phyloP scores from a whole-genome alignment of 495 filamentous ascomycete genomes.

The Staphylotrichum longicolle region DNA sequence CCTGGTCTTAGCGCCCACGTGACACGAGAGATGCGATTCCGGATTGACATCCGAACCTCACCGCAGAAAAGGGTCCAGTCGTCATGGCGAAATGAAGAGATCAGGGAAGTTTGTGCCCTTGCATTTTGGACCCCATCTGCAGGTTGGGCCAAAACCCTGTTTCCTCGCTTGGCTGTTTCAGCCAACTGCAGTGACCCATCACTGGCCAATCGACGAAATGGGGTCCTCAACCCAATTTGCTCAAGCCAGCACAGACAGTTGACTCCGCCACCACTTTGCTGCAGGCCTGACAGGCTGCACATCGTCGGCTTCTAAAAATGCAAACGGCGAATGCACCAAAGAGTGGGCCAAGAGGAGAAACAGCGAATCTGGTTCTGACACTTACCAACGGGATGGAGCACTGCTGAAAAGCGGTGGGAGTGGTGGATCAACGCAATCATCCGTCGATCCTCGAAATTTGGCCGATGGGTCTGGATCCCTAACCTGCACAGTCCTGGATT shows the following conservation, averaged over 20 bases:
- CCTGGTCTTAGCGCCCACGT: too few species aligned
- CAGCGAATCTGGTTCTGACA: too few species aligned
- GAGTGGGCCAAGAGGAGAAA: too few species aligned
- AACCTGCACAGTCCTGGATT: too few species aligned
- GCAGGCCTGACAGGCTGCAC: background rate
- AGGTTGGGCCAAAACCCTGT: background rate
- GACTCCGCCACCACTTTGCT: background rate
- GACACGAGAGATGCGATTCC: too few species aligned
- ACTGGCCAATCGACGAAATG: too few species aligned
- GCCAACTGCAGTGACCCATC: background rate
- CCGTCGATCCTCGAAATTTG: conserved; percentile 5
- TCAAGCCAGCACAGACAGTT: too few species aligned
- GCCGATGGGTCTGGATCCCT: background rate
- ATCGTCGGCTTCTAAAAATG: background rate
- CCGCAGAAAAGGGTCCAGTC: too few species aligned
- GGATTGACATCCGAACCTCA: background rate
- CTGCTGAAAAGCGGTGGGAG: background rate
- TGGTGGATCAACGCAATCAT: background rate
- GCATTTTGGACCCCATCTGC: background rate
- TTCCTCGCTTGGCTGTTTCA: conserved; percentile 5
- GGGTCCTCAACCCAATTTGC: too few species aligned
- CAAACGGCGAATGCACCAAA: background rate
- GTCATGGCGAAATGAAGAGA: too few species aligned
- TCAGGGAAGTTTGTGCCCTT: too few species aligned
- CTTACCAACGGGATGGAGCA: too few species aligned